A percentile compares a stretch with the other conserved stretches of the same genome.
These are phyloP conservation scores for Aureobasidium uvarum DNA, from an alignment of 2,329 filamentous ascomycete species.

Conservation along the genomic window DNA sequence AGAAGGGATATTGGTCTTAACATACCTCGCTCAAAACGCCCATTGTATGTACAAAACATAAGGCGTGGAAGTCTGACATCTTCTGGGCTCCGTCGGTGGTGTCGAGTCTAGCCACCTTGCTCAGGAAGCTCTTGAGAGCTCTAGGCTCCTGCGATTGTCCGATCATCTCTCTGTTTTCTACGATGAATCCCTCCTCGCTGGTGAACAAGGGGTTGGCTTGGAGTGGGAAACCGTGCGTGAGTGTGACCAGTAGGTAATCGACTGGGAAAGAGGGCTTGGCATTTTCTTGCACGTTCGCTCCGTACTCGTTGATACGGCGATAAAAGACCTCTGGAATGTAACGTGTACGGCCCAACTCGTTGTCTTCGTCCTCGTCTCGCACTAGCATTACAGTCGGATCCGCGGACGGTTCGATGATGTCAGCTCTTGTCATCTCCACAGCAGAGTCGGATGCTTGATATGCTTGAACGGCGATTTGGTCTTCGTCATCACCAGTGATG, in stretches of 20 bases:
- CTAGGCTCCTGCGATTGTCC: constrained; percentile 81
- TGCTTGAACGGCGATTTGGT: constrained; percentile 82
- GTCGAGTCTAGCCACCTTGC: constrained; percentile 57
- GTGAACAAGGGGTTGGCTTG: constrained; percentile 74
- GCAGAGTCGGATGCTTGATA: constrained; percentile 96
- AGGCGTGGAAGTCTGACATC: constrained; percentile 89
- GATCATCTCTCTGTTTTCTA: constrained; percentile 86
- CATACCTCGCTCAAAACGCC: constrained; percentile 79
- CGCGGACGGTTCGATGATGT: constrained; percentile 92
- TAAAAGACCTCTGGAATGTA: constrained; percentile 99
- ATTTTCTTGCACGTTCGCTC: constrained; percentile 93
- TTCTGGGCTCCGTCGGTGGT: constrained; percentile 63
- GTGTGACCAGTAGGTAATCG: constrained; percentile 91
- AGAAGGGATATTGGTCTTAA: constrained; percentile 1
- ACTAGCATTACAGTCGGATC: constrained; percentile 94
- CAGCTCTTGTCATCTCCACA: constrained; percentile 93
- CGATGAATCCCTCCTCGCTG: constrained; percentile 66
- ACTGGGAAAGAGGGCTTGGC: constrained; percentile 95
- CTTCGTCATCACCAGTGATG: constrained; percentile 85
- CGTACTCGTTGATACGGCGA: constrained; percentile 92
- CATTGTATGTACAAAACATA: constrained; percentile 81
- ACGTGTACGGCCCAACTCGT: constrained; percentile 65
- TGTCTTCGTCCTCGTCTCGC: constrained; percentile 83
- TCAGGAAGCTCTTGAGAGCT: constrained; percentile 65
- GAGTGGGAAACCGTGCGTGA: constrained; percentile 94